Conservation (phyloP, 805 yeast genomes). For the Candida multigemmis region DNA sequence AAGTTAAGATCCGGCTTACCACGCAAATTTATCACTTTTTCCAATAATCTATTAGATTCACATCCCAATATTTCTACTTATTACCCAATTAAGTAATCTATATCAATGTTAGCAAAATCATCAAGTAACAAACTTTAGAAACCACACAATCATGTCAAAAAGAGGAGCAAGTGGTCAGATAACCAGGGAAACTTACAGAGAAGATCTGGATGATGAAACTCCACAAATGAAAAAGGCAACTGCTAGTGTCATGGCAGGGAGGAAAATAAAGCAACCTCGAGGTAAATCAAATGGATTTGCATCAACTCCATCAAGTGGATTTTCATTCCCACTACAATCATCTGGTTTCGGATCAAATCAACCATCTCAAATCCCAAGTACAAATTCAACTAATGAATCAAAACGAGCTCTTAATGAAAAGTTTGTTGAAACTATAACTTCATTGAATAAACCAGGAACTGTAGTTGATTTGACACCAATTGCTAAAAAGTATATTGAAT, state of each 20-base stretch:
- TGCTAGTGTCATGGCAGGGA: conserved; percentile 49
- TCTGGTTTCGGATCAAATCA: conserved; percentile 1
- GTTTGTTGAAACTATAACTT: conserved; percentile 41
- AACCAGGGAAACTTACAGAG: conserved; percentile 35
- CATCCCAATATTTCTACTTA: no score
- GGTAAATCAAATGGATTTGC: conserved; percentile 7
- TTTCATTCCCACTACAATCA: not conserved
- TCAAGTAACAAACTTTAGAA: no score
- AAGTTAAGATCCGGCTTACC: no score
- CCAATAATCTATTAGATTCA: no score
- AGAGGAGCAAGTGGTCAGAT: conserved; percentile 62
- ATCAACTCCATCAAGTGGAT: conserved; percentile 1
- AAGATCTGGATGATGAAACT: conserved; percentile 5
- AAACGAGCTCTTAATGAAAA: conserved; percentile 58
- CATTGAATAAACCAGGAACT: conserved; percentile 33
- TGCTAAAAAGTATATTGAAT: conserved; percentile 50
- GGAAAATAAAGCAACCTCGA: conserved; percentile 62
- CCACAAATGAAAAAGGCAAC: conserved; percentile 41
- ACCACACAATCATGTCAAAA: conserved; percentile 41
- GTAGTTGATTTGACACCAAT: conserved; percentile 48
- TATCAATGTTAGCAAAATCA: no score
- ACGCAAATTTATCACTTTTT: no score
- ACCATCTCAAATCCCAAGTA: not conserved
- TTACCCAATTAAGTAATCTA: no score
- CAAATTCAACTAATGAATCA: conserved; percentile 24